A percentile compares a stretch with the other conserved stretches of the same genome.
Conservation (phyloP, 2,329 filamentous ascomycete species). For the Knoxdaviesia proteae region DNA sequence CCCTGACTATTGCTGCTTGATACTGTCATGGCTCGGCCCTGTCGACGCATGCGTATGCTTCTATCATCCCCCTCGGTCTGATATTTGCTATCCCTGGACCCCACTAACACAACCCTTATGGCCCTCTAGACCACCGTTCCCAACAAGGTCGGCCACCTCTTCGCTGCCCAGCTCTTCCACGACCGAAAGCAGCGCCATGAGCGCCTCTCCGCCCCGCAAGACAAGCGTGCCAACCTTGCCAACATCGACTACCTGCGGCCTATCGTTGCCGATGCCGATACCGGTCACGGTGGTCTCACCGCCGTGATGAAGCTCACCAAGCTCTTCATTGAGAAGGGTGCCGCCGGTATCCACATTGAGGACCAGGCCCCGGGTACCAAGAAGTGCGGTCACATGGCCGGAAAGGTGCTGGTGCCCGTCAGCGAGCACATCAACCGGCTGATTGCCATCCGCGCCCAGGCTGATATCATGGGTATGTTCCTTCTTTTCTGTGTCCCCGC, state of each 20-base stretch:
- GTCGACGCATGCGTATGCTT: no score
- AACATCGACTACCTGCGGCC: constrained; percentile 89
- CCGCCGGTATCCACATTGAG: constrained; percentile 95
- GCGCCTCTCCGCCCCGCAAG: constrained; percentile 55
- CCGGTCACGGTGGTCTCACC: constrained; percentile 90
- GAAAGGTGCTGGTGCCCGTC: constrained; percentile 91
- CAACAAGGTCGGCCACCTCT: constrained; percentile 93
- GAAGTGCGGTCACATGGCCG: constrained; percentile 99
- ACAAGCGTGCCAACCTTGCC: constrained; percentile 48
- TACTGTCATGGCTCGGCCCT: no score
- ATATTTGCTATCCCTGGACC: background rate
- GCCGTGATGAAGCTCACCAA: constrained; percentile 99
- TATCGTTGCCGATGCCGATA: constrained; percentile 93
- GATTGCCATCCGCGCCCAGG: constrained; percentile 89
- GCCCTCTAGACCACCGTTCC: constrained; percentile 67
- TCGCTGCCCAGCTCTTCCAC: constrained; percentile 98
- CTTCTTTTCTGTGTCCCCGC: background rate
- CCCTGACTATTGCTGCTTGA: no score
- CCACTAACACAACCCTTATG: background rate
- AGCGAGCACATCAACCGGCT: constrained; percentile 96
- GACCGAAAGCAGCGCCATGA: constrained; percentile 98
- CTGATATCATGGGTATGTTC: constrained; percentile 76
- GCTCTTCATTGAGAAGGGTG: constrained; percentile 89
- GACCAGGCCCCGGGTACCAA: constrained; percentile 96
- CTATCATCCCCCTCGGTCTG: no score